Percentiles rank a stretch among this genome's conserved stretches.
Evolutionary conservation across 139 green algal genomes (phyloP).

Genomic region (Deuterostichococcus epilithicus): DNA sequence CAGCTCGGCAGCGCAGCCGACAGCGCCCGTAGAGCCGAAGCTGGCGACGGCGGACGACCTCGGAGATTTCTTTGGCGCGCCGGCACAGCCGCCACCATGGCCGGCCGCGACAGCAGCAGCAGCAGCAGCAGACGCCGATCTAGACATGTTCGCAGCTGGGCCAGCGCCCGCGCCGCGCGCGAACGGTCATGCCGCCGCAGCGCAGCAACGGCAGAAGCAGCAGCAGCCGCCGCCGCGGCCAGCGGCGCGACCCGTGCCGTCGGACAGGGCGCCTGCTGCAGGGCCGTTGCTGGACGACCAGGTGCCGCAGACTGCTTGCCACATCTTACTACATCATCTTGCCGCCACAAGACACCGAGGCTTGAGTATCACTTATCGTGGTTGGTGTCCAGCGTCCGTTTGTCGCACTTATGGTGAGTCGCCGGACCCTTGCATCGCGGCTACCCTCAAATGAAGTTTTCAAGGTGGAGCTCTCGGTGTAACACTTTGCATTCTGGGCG

Average conservation of each 20-base stretch:
- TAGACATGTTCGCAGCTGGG: slow-evolving; percentile 11
- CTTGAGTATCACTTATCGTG: too few species aligned
- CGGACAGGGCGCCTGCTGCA: too few species aligned
- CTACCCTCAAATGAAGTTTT: too few species aligned
- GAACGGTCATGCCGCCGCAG: background rate
- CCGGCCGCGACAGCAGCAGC: background rate
- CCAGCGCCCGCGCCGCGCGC: too few species aligned
- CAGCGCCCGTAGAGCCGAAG: background rate
- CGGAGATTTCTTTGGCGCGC: background rate
- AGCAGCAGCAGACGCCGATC: background rate
- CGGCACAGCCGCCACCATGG: background rate
- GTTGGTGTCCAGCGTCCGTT: too few species aligned
- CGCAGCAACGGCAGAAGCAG: background rate
- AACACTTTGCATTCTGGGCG: too few species aligned
- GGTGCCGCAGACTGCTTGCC: too few species aligned
- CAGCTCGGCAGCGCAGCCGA: background rate
- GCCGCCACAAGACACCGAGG: too few species aligned
- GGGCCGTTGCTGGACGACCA: background rate
- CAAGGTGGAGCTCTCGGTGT: background rate
- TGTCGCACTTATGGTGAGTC: too few species aligned
- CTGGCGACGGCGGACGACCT: background rate
- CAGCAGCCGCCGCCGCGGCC: background rate
- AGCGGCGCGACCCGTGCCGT: background rate
- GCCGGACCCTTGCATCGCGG: too few species aligned
- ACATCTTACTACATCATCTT: too few species aligned